Base-by-base conservation (phyloP, 2,329 filamentous ascomycete genomes). In the Trichoderma pleuroti region DNA sequence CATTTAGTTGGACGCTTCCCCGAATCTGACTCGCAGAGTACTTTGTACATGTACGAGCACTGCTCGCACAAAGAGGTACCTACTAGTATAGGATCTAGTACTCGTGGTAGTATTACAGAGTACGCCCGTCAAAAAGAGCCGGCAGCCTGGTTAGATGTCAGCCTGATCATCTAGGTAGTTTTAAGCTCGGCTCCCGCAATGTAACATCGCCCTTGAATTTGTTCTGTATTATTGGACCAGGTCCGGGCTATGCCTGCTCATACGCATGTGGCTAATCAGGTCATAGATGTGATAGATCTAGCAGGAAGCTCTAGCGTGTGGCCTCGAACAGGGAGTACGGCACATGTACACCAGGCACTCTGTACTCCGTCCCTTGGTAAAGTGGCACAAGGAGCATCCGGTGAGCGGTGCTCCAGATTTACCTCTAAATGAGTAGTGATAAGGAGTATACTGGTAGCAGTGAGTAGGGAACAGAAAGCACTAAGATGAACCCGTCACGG, bases 251-350 rank as follows among this genome's bases (percentile, higher is more conserved):
- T 54, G 68, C 57, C 46, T 52, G 42, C 21, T 59, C 36, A 49
- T 32, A 67, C 42, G 70, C 46, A 63, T 39, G 64, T 46, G 60
- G 70, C 59, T 69, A 64, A 69, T 68, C 70, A 71, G 34, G 64
- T 63, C 52, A 69, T 49, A 69, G 64, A 63, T 71, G 34, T 69
- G 70, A 71, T 60, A 68, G 70, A 71, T 71, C 70, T 71, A 57
- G 70, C 42, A 71, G 57, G 52, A 52, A 62, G n/a, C 46, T 61
- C 42, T 71, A 67, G 69, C 42, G 69, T 60, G 62, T 36, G 39
- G 32, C 56, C n/a, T 12, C 46, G 56, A 39, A 56, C 26, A 49
- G 65, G 54, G 65, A 59, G 36, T 30, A 59, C 64, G 34, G 54
- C 34, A 56, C 63, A 39, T 28, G 49, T 11, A 21, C 18, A 21